Conservation (phyloP, 2,329 filamentous ascomycete species). For the Teratosphaeriaceae sp. region DNA sequence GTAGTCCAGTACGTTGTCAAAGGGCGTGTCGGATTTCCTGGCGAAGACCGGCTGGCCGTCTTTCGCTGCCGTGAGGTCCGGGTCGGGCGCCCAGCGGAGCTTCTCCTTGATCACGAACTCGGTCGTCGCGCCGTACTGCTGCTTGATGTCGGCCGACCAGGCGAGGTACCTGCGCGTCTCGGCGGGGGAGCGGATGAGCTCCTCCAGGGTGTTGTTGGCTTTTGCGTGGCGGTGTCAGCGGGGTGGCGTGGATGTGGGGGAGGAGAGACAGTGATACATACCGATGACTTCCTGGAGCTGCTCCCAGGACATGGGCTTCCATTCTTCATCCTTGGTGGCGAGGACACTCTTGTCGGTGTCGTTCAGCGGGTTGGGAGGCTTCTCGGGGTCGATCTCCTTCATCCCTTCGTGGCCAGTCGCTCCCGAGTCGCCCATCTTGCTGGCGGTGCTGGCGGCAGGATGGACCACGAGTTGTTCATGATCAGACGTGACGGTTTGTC, state of each 20-base stretch:
- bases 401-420: neutral
- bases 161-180: conserved; percentile 53
- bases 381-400: conserved; percentile 22
- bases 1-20: conserved; percentile 49
- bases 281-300: conserved; percentile 47
- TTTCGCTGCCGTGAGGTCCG: conserved; percentile 4
- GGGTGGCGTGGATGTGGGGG: neutral
- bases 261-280: too few relatives aligned
- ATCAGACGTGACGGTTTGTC: too few relatives aligned
- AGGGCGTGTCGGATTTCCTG: conserved; percentile 44
- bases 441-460: neutral
- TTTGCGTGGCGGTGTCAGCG: neutral
- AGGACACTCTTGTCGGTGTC: conserved; percentile 44
- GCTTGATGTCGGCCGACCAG: conserved; percentile 50
- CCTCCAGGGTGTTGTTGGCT: conserved; percentile 46
- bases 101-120: conserved; percentile 51
- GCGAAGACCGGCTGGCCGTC: conserved; percentile 30
- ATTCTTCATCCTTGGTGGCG: conserved; percentile 47
- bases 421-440: neutral
- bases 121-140: conserved; percentile 49
- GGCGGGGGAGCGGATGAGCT: conserved; percentile 53
- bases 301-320: conserved; percentile 46
- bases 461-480: neutral
- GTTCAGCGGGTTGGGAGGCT: conserved; percentile 42
- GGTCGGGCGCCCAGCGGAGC: conserved; percentile 44